These are phyloP conservation scores for Bimuria novae-zelandiae DNA, from an alignment of 2,329 filamentous ascomycete species.

Conservation along the genomic window DNA sequence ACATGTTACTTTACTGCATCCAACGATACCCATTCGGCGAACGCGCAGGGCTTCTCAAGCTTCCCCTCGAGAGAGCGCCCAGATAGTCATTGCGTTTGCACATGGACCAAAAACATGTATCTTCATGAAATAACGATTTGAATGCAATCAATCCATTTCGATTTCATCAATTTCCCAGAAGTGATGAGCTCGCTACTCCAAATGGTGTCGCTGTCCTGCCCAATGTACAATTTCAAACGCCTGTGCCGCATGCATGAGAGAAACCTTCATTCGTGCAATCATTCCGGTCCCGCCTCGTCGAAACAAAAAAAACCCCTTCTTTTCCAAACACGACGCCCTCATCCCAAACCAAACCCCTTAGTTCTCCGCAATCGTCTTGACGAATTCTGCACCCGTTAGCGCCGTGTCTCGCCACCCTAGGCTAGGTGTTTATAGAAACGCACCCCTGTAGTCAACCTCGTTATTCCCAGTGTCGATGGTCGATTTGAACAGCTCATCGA, in stretches of 20 bases:
- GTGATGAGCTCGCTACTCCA: background rate
- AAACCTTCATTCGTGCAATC: slow-evolving; percentile 30
- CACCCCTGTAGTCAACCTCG: slow-evolving; percentile 97
- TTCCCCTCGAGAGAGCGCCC: slow-evolving; percentile 30
- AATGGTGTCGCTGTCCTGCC: slow-evolving; percentile 9
- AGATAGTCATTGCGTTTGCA: slow-evolving; percentile 31
- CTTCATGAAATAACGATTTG: background rate
- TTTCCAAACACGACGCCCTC: too few relatives aligned
- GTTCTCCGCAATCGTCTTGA: slow-evolving; percentile 48
- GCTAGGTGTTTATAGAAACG: slow-evolving; percentile 30
- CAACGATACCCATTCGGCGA: slow-evolving; percentile 39
- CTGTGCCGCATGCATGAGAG: slow-evolving; percentile 27
- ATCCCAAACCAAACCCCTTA: slow-evolving; percentile 18
- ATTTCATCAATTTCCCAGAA: background rate
- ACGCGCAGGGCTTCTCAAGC: slow-evolving; percentile 42
- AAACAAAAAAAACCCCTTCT: background rate
- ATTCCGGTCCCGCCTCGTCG: slow-evolving; percentile 1
- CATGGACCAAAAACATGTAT: slow-evolving; percentile 37
- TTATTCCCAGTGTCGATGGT: slow-evolving; percentile 94
- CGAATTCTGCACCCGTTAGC: slow-evolving; percentile 35
- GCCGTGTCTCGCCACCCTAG: background rate
- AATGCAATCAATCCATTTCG: slow-evolving; percentile 2
- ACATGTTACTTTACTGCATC: background rate
- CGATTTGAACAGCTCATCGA: slow-evolving; percentile 92
- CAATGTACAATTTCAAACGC: slow-evolving; percentile 28